Evolutionary conservation across 495 filamentous ascomycete genomes (phyloP), one percentile per base, ranked within the genome.

Genomic region (Aspergillus steynii): DNA sequence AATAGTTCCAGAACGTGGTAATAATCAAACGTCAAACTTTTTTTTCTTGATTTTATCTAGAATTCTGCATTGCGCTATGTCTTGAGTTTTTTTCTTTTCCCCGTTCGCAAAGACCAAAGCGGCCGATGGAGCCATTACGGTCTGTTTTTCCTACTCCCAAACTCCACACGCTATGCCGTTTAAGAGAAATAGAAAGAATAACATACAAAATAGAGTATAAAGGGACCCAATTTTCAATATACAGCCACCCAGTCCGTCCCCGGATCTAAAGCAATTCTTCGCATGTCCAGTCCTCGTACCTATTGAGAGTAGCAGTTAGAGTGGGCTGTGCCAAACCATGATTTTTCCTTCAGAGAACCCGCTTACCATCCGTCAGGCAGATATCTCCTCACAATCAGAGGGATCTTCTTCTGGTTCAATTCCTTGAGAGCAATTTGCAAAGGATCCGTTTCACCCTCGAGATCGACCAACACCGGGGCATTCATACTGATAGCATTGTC

Each of bases 251-350:
- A 25, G 20, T 28, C 26, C 57, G 52, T 58, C 55, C 29, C 31
- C 55, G 45, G 9, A 48, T 65, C 61, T 72, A 87, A 47, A 96
- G 82, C 34, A 99, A 81, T 71, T 99, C 95, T 79, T 99, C 95
- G 78, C 93, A 96, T 55, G 92, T 95, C 95, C 95, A 99, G 75
- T 99, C 95, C 81, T 99, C 95, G 72, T 99, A 99, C 78, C 94
- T 97, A 61, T 31, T 31, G 53, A 28, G 57, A 75, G 68, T 66
- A 69, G 42, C 49, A 29, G 56, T 46, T 31, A 68, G 50, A 27
- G 46, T 65, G 50, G 61, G 48, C 29, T 58, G 1, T 29, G 48
- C 2, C n/a, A 42, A 49, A 32, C 28, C 34, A 20, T 20, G 20
- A 20, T 20, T 20, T 20, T 20, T 20, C 20, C 20, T 20, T 20